Percentiles rank a stretch among this genome's conserved stretches.
Conservation (phyloP, 306 rosid species). For the Corylus avellana region DNA sequence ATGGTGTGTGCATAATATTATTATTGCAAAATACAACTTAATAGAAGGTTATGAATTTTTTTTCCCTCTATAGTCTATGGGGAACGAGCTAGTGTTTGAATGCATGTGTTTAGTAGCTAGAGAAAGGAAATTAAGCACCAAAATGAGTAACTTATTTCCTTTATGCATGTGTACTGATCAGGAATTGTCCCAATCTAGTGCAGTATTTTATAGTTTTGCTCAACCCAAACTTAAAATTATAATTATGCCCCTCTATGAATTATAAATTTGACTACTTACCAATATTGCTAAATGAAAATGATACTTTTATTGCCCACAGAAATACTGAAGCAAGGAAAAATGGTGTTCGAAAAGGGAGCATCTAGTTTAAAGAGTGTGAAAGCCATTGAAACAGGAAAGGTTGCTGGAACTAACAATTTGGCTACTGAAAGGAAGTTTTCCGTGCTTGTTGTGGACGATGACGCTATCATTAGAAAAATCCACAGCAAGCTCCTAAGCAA, state of each 20-base stretch:
- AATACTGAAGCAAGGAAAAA: neutral
- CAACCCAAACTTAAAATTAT: too few species aligned
- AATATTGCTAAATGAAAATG: neutral
- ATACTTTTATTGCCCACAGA: neutral
- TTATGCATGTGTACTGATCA: neutral
- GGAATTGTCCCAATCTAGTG: too few species aligned
- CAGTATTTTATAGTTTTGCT: too few species aligned
- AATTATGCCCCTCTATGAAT: too few species aligned
- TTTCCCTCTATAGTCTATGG: too few species aligned
- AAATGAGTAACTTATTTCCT: neutral
- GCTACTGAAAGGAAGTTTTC: neutral
- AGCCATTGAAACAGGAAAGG: neutral
- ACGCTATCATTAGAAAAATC: constrained; percentile 1
- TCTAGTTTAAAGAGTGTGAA: neutral
- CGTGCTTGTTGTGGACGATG: constrained; percentile 36
- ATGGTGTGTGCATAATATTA: neutral
- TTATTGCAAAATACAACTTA: neutral
- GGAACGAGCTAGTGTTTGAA: too few species aligned
- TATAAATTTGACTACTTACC: neutral
- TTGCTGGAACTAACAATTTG: too few species aligned
- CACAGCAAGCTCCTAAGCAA: constrained; percentile 7
- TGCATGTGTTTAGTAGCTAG: neutral
- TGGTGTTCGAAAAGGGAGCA: neutral
- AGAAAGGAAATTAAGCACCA: neutral
- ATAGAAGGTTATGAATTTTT: too few species aligned